A percentile compares a stretch with the other conserved stretches of the same genome.
Evolutionary conservation across 139 green algal genomes (phyloP).

Genomic region (Chlorella sp.): DNA sequence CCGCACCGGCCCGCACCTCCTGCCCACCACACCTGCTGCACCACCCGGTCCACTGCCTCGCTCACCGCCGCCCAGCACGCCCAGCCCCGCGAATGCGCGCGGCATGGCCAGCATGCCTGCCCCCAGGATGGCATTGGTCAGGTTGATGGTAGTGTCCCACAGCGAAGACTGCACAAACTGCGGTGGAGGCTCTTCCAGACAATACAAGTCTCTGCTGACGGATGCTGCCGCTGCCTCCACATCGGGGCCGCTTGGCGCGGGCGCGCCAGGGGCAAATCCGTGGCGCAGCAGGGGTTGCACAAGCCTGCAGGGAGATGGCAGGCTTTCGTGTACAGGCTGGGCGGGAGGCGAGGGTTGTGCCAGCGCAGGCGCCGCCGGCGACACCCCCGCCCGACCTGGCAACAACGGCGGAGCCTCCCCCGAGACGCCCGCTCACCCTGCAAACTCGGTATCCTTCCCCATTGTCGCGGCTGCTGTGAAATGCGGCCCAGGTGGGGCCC

Average conservation of each 20-base stretch:
- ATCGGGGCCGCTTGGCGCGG: not conserved
- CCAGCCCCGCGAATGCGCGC: constrained; percentile 25
- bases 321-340: too few relatives aligned
- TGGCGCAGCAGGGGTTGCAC: not conserved
- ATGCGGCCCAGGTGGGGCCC: too few relatives aligned
- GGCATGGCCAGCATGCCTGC: constrained; percentile 38
- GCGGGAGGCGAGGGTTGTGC: too few relatives aligned
- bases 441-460: too few relatives aligned
- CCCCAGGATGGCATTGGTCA: constrained; percentile 32
- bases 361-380: too few relatives aligned
- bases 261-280: not conserved
- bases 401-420: too few relatives aligned
- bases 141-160: constrained; percentile 30
- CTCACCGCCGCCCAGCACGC: constrained; percentile 10
- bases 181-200: not conserved
- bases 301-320: not conserved
- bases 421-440: too few relatives aligned
- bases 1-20: too few relatives aligned
- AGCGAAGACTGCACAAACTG: constrained; percentile 1
- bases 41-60: not conserved
- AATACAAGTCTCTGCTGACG: too few relatives aligned
- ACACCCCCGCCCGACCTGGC: too few relatives aligned
- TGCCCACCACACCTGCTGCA: not conserved
- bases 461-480: too few relatives aligned
- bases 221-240: not conserved